Evolutionary conservation across 495 filamentous ascomycete species (phyloP), one percentile per base, ranked within the genome.

Genomic region (Penicillium subrubescens): DNA sequence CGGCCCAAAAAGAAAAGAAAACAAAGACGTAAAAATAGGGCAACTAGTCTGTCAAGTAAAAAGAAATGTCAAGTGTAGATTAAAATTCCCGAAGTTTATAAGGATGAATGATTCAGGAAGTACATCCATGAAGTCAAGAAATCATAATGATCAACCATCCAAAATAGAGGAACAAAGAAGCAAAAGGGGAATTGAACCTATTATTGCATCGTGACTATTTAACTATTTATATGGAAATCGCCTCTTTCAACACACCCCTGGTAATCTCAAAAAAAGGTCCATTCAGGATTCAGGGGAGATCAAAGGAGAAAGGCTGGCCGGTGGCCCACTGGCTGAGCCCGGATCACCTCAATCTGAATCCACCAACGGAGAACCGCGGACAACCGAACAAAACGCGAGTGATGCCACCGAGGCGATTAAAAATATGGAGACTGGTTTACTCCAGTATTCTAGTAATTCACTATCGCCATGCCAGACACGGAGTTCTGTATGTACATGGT

Each of bases 1-100:
- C 62, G 46, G 39, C 59, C 48, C 62, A 63, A 64, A 62, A 60
- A 62, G 65, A 35, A 64, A 59, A 46, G 33, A 63, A 57, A 63
- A 57, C 2, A 23, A 57, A 60, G 61, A 61, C 6, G 12, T 31
- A 10, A n/a, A 55, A 51, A 29, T 6, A 12, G 17, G 12, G 5
- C 11, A 21, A 14, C 51, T 54, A 54, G 52, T 25, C 0, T 52
- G 2, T 52, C 19, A 12, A 46, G 11, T 5, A 21, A 48, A 48
- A 48, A 23, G 8, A 48, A 48, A 23, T 12, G 3, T 10, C 44
- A 23, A 48, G 44, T 48, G 19, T 11, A 23, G 21, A 48, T 48
- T 25, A 23, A 10, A 48, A 48, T 48, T 12, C 44, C 44, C 19
- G 44, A 48, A 12, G 44, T 25, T 48, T 48, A 48, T 48, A 48